phyloP scores from a whole-genome alignment of 1,139 yeast genomes.

The Candida dubliniensis region DNA sequence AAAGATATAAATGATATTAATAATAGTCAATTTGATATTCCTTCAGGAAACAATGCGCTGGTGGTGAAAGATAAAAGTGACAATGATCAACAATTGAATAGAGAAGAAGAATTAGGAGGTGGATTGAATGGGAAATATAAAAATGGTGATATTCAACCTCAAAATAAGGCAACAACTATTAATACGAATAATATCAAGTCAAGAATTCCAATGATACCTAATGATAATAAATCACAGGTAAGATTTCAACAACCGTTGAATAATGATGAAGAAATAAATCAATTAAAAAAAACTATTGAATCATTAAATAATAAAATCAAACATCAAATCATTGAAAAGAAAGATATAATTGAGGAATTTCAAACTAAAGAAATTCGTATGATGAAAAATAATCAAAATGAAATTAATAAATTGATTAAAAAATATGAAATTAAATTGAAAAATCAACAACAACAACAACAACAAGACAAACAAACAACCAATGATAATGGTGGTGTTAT shows the following conservation, averaged over 20 bases:
- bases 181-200: neutral
- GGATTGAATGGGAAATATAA: neutral
- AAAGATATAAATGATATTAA: slow-evolving; percentile 1
- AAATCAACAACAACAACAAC: neutral
- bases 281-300: neutral
- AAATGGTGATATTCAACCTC: no score
- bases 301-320: neutral
- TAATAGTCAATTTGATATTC: neutral
- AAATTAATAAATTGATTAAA: neutral
- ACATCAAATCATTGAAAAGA: neutral
- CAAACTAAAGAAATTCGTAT: slow-evolving; percentile 1
- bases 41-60: neutral
- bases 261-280: neutral
- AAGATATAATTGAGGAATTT: slow-evolving; percentile 3
- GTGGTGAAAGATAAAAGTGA: neutral
- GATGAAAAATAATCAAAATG: slow-evolving; percentile 1
- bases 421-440: slow-evolving; percentile 1
- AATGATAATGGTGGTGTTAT: neutral
- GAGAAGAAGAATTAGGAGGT: neutral
- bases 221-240: neutral
- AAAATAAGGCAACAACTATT: no score
- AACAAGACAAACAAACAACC: no score
- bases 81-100: neutral
- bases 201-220: neutral
- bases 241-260: neutral